phyloP scores from a whole-genome alignment of 768 basidiomycete genomes.

The Mycena latifolia region DNA sequence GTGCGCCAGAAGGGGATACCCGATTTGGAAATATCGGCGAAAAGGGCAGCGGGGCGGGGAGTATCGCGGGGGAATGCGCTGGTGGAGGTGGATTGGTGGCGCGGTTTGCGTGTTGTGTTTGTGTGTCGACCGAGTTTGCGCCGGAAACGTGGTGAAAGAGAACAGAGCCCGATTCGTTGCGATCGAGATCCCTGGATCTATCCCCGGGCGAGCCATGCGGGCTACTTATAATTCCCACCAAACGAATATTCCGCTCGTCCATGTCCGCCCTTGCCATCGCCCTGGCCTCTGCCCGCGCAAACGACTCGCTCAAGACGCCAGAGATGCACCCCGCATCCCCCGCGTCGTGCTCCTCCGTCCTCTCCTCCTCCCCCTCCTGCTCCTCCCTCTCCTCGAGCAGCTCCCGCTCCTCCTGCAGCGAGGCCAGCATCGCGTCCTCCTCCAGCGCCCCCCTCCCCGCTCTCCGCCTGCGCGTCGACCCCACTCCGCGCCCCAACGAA shows the following conservation, averaged over 20 bases:
- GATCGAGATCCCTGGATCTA: constrained; percentile 2
- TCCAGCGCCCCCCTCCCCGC: constrained; percentile 48
- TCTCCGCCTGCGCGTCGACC: too few species aligned
- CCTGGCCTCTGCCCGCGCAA: too few species aligned
- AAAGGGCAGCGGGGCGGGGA: neutral
- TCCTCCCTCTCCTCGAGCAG: constrained; percentile 28
- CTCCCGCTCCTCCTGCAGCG: constrained; percentile 35
- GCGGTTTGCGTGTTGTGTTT: too few species aligned
- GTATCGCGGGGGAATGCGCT: neutral
- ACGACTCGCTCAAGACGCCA: neutral
- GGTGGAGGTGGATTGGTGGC: neutral
- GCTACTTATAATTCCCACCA: constrained; percentile 9
- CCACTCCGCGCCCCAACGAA: constrained; percentile 64
- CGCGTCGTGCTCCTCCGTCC: constrained; percentile 44
- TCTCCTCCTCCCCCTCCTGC: constrained; percentile 48
- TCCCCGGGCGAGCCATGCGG: neutral
- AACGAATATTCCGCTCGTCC: neutral
- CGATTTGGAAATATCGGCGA: neutral
- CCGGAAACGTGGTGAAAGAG: constrained; percentile 14
- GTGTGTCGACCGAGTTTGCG: constrained; percentile 14
- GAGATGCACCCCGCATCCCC: constrained; percentile 23
- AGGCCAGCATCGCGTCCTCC: constrained; percentile 45
- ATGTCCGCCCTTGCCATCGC: constrained; percentile 28
- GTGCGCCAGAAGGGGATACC: neutral
- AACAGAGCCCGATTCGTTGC: neutral